phyloP scores from a whole-genome alignment of 257 asterid genomes.

The Salvia rosmarinus region DNA sequence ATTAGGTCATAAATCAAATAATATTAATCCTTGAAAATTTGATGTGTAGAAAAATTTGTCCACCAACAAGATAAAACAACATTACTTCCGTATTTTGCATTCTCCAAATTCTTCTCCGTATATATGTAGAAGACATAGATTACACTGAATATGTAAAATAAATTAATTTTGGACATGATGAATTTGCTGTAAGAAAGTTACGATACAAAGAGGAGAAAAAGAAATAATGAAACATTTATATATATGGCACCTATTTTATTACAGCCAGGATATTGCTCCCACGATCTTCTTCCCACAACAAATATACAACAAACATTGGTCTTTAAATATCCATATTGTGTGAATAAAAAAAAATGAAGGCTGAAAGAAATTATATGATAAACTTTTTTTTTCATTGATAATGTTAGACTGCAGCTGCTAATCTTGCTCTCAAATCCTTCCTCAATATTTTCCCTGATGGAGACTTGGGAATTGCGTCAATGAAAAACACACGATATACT shows the following conservation, averaged over 20 bases:
- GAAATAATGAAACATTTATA: not conserved
- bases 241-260: not conserved
- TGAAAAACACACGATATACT: constrained; percentile 63
- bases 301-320: constrained; percentile 36
- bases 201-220: not conserved
- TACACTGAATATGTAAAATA: no score
- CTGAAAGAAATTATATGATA: not conserved
- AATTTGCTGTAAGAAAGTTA: not conserved
- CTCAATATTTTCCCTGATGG: constrained; percentile 90
- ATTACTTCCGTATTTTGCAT: no score
- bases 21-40: no score
- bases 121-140: no score
- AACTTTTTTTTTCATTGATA: constrained; percentile 11
- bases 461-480: constrained; percentile 73
- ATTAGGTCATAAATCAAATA: no score
- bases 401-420: constrained; percentile 51
- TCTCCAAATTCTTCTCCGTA: no score
- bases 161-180: constrained; percentile 11
- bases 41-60: no score
- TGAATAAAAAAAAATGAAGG: constrained; percentile 34
- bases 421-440: constrained; percentile 79
- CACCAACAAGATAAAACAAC: no score
- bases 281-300: not conserved
- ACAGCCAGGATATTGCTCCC: not conserved
- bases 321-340: not conserved